Base-by-base conservation (phyloP, 192 early-diverging fungal species). In the Coemansia sp. region DNA sequence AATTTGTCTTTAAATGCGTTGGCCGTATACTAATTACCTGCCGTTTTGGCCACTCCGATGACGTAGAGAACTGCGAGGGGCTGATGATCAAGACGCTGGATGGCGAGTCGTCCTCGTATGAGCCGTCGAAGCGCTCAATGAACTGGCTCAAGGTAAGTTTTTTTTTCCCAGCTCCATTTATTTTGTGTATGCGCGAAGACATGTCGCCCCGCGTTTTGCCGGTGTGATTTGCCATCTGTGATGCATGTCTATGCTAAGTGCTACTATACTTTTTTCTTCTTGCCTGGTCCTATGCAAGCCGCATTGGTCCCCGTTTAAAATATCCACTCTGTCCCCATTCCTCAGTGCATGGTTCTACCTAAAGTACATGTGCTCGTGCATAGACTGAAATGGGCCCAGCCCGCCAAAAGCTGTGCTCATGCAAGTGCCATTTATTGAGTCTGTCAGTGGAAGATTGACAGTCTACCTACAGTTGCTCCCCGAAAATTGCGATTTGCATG, bases 81-180 rank as follows among this genome's bases (percentile, higher is more conserved):
- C 74, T 98, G 65, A 98, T 99, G 96, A 92, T 99, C 31, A 99
- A 99, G 80, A 93, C 94, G 18, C 85, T 97, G 65, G 94, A 97
- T 69, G 91, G 92, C 33, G 80, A 89, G 4, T 88, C 90, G 57
- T 89, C 97, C 0, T 88, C 92, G 0, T 99, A 99, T 75, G 98
- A 99, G 73, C 98, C 97, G 12, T 95, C 93, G 40, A 94, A 94
- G 78, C 88, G 98, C 20, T 98, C 96, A 15, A 86, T 95, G 52
- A 99, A 99, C 81, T 99, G 98, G 98, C 89, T 99, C 18, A 99
- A 99, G 84, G 93, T 94, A 80, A 69, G 69, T 12, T 55, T 24
- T 57, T 38, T n/a, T n/a, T 54, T 60, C 27, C 31, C 22, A 31
- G 33, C 8, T 60, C 29, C 29, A 12, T 44, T 57, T 47, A 47